Evolutionary conservation across 768 basidiomycete genomes (phyloP).

Genomic region (Dioszegia hungarica): DNA sequence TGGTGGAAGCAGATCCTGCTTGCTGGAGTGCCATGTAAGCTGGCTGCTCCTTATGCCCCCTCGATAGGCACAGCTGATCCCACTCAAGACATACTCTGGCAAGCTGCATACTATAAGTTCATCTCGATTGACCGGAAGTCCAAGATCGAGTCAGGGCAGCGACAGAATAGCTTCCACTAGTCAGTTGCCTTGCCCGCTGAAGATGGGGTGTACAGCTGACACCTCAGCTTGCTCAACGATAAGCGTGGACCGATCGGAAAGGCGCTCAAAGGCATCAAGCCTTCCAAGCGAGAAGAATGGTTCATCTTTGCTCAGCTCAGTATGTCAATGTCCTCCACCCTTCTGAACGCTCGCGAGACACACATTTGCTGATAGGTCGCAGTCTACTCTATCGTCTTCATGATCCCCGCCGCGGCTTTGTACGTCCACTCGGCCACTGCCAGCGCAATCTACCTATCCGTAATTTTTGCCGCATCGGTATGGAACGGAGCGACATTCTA

Average conservation of each 20-base stretch:
- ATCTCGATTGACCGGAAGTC: constrained; percentile 78
- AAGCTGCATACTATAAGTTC: constrained; percentile 92
- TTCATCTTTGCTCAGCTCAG: constrained; percentile 85
- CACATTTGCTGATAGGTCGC: constrained; percentile 1
- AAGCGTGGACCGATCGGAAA: constrained; percentile 79
- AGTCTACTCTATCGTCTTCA: constrained; percentile 83
- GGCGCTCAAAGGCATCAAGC: constrained; percentile 59
- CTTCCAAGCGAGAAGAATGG: constrained; percentile 60
- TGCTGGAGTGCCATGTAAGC: constrained; percentile 77
- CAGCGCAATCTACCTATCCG: constrained; percentile 70
- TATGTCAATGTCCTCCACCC: constrained; percentile 48
- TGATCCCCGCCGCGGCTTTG: constrained; percentile 75
- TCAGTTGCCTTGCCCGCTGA: background rate
- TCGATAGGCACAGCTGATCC: background rate
- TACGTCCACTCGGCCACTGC: constrained; percentile 74
- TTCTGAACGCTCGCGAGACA: constrained; percentile 6
- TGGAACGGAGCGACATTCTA: constrained; percentile 91
- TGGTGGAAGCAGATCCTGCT: constrained; percentile 70
- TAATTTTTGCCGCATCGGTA: constrained; percentile 77
- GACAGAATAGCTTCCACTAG: constrained; percentile 83
- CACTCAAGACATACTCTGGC: constrained; percentile 77
- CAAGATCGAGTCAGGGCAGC: constrained; percentile 86
- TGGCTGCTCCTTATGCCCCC: background rate
- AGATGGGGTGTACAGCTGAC: constrained; percentile 7
- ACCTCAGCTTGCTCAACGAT: constrained; percentile 63